Conservation (phyloP, 768 basidiomycete genomes). For the Dioszegia crocea region DNA sequence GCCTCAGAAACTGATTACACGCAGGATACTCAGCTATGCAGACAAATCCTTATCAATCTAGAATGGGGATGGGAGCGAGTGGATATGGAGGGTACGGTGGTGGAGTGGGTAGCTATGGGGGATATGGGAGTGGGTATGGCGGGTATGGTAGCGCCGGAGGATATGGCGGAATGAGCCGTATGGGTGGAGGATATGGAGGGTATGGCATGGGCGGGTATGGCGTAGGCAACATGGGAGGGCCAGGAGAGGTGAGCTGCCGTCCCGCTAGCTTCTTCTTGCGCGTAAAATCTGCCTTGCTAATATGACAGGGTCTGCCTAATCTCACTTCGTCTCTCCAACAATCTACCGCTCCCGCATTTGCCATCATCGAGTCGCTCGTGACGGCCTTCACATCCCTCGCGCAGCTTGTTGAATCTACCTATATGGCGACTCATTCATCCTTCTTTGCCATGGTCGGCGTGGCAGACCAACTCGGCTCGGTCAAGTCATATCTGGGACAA, state of each 20-base stretch:
- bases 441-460: conserved; percentile 90
- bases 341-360: conserved; percentile 87
- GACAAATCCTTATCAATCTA: conserved; percentile 6
- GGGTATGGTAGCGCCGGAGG: conserved; percentile 23
- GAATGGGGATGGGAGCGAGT: conserved; percentile 27
- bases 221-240: conserved; percentile 56
- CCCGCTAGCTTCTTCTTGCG: background rate
- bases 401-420: conserved; percentile 95
- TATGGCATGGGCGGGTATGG: conserved; percentile 52
- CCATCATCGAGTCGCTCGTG: conserved; percentile 88
- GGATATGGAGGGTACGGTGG: conserved; percentile 39
- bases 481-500: conserved; percentile 87
- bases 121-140: conserved; percentile 28
- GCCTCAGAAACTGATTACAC: background rate
- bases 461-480: conserved; percentile 86
- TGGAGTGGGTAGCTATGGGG: conserved; percentile 42
- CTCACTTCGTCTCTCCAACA: conserved; percentile 83
- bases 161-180: conserved; percentile 16
- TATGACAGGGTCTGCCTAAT: conserved; percentile 53
- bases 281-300: too few relatives aligned
- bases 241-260: conserved; percentile 54
- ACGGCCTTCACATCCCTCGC: conserved; percentile 91
- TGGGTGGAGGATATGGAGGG: conserved; percentile 28
- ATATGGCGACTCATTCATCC: conserved; percentile 92
- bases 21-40: conserved; percentile 6